phyloP scores from a whole-genome alignment of 768 basidiomycete species.

The Cubamyces sp. region DNA sequence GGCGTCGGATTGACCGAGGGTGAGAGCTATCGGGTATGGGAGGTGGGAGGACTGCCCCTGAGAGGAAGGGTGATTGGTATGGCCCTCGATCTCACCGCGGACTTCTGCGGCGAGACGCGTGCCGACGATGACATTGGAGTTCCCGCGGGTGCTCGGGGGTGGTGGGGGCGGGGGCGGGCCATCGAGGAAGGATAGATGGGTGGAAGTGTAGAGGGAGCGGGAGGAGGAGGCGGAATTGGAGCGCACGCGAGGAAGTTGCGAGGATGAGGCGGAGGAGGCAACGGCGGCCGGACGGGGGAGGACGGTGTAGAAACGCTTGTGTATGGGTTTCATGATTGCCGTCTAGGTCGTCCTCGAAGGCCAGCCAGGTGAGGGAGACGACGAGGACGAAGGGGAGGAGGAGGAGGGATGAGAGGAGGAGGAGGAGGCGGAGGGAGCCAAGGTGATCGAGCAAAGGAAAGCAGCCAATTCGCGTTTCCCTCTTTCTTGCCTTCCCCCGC shows the following conservation, averaged over 20 bases:
- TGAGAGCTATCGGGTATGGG: constrained; percentile 49
- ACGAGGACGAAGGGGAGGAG: not conserved
- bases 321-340: constrained; percentile 28
- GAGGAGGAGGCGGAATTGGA: constrained; percentile 47
- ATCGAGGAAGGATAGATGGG: constrained; percentile 46
- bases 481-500: not conserved
- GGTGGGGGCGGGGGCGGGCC: constrained; percentile 41
- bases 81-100: constrained; percentile 48
- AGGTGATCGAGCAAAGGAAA: constrained; percentile 19
- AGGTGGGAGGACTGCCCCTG: constrained; percentile 40
- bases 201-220: constrained; percentile 48
- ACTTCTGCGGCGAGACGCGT: constrained; percentile 51
- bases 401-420: not conserved
- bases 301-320: constrained; percentile 54
- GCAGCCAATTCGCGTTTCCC: not conserved
- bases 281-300: constrained; percentile 41
- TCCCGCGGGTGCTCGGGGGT: constrained; percentile 44
- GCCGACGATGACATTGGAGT: constrained; percentile 43
- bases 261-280: constrained; percentile 32
- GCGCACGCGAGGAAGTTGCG: constrained; percentile 43
- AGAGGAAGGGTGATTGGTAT: constrained; percentile 36
- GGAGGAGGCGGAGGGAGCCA: constrained; percentile 2
- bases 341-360: not conserved
- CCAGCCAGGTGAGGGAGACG: not conserved
- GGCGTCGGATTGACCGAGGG: constrained; percentile 43